phyloP scores from a whole-genome alignment of 2,329 filamentous ascomycete species.

The Colletotrichum salicis region DNA sequence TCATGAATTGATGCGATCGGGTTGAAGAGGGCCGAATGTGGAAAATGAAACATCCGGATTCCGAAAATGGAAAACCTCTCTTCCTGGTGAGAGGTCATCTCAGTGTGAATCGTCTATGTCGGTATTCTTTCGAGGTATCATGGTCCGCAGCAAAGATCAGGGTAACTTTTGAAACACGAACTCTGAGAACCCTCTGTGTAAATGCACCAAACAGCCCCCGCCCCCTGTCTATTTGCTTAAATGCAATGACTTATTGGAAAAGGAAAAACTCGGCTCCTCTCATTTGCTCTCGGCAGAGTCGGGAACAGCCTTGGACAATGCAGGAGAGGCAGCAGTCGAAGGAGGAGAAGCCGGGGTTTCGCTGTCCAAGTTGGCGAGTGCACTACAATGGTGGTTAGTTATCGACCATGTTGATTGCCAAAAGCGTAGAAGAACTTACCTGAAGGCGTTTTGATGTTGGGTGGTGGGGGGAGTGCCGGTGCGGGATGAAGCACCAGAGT shows the following conservation, averaged over 20 bases:
- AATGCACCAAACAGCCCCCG: constrained; percentile 59
- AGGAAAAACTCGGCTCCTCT: constrained; percentile 39
- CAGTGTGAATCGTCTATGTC: constrained; percentile 56
- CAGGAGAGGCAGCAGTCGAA: constrained; percentile 73
- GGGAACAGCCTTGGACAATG: constrained; percentile 70
- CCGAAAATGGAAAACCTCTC: constrained; percentile 40
- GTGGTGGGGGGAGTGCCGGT: constrained; percentile 85
- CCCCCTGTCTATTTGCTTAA: constrained; percentile 62
- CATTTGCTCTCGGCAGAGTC: constrained; percentile 60
- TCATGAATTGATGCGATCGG: constrained; percentile 11
- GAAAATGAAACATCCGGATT: constrained; percentile 45
- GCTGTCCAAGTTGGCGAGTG: constrained; percentile 70
- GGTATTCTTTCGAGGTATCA: constrained; percentile 57
- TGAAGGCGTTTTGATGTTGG: constrained; percentile 89
- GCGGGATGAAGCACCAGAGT: constrained; percentile 87
- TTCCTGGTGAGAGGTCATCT: constrained; percentile 47
- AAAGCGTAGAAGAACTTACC: constrained; percentile 66
- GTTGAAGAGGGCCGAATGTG: constrained; percentile 41
- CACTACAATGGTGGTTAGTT: constrained; percentile 52
- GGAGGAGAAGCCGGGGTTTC: constrained; percentile 76
- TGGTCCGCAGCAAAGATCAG: constrained; percentile 53
- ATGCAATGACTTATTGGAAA: constrained; percentile 52
- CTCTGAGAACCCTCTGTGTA: constrained; percentile 56
- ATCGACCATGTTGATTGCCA: not conserved
- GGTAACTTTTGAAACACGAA: constrained; percentile 60